Conservation (phyloP, 805 yeast species). For the Lachancea thermotolerans region DNA sequence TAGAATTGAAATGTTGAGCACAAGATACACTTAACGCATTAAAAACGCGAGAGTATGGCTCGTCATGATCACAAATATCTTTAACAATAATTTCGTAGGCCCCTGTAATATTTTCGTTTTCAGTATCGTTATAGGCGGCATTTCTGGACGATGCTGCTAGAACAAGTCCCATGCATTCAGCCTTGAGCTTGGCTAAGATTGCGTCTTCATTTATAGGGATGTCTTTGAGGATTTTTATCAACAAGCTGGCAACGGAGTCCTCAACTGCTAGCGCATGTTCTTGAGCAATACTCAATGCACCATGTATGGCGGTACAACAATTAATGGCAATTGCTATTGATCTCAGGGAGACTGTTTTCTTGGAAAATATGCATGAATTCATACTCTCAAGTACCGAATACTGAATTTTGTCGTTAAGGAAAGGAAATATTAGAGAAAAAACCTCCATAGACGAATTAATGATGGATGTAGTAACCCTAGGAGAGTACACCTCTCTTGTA, state of each 20-base stretch:
- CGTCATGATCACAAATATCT: slow-evolving; percentile 54
- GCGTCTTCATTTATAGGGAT: slow-evolving; percentile 37
- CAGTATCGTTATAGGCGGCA: neutral
- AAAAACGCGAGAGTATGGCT: slow-evolving; percentile 60
- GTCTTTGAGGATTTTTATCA: slow-evolving; percentile 45
- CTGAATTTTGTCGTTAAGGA: slow-evolving; percentile 70
- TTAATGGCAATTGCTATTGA: slow-evolving; percentile 53
- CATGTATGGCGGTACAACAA: slow-evolving; percentile 56
- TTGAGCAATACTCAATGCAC: slow-evolving; percentile 31
- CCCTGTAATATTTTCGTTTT: neutral
- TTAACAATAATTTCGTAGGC: slow-evolving; percentile 44
- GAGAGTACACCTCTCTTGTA: slow-evolving; percentile 26
- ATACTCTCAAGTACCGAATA: slow-evolving; percentile 80
- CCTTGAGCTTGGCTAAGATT: slow-evolving; percentile 40
- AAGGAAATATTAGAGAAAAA: slow-evolving; percentile 63
- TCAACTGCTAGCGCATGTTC: slow-evolving; percentile 26
- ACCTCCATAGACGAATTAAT: slow-evolving; percentile 77
- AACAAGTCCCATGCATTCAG: slow-evolving; percentile 54
- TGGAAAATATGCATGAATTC: slow-evolving; percentile 46
- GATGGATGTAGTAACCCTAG: slow-evolving; percentile 43
- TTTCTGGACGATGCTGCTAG: slow-evolving; percentile 27
- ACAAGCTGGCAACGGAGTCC: slow-evolving; percentile 35
- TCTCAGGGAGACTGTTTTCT: slow-evolving; percentile 30
- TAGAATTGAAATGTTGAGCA: slow-evolving; percentile 35
- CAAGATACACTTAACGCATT: slow-evolving; percentile 42